These are phyloP conservation scores for Leccinum griseonigrum DNA, from an alignment of 1,284 basidiomycete genomes.

Conservation along the genomic window DNA sequence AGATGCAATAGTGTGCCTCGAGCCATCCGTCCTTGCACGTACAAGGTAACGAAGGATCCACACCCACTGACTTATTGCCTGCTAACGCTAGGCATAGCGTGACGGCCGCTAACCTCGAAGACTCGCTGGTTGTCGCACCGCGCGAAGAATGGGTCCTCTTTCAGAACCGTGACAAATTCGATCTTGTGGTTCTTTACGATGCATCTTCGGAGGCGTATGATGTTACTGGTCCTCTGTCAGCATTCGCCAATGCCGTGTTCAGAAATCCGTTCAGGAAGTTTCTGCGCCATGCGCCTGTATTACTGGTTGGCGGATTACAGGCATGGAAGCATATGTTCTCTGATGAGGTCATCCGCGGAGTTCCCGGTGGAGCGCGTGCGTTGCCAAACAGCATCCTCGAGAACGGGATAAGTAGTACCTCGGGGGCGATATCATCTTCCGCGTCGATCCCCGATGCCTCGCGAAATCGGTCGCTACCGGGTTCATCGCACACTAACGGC, in stretches of 20 bases:
- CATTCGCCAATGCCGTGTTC: conserved; percentile 68
- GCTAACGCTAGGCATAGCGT: conserved; percentile 47
- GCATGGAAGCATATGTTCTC: conserved; percentile 78
- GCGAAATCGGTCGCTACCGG: conserved; percentile 12
- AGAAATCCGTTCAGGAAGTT: conserved; percentile 71
- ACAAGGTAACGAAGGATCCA: conserved; percentile 47
- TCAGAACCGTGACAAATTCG: conserved; percentile 80
- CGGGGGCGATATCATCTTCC: conserved; percentile 22
- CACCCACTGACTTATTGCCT: background rate
- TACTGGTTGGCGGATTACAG: conserved; percentile 84
- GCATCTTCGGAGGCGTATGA: conserved; percentile 61
- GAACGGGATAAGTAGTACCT: conserved; percentile 29
- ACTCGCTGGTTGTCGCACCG: conserved; percentile 73
- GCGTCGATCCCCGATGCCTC: conserved; percentile 25
- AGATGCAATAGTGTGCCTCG: conserved; percentile 79
- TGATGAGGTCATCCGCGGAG: conserved; percentile 40
- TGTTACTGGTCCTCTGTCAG: conserved; percentile 50
- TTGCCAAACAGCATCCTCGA: conserved; percentile 25
- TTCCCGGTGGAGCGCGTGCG: conserved; percentile 12
- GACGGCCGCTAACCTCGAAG: conserved; percentile 67
- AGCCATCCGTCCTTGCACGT: conserved; percentile 74
- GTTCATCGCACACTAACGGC: conserved; percentile 17
- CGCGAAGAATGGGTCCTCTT: conserved; percentile 72
- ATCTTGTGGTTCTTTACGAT: conserved; percentile 91
- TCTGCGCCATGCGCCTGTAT: conserved; percentile 76